phyloP scores from a whole-genome alignment of 2,329 filamentous ascomycete genomes.

The Microcyclospora pomicola region DNA sequence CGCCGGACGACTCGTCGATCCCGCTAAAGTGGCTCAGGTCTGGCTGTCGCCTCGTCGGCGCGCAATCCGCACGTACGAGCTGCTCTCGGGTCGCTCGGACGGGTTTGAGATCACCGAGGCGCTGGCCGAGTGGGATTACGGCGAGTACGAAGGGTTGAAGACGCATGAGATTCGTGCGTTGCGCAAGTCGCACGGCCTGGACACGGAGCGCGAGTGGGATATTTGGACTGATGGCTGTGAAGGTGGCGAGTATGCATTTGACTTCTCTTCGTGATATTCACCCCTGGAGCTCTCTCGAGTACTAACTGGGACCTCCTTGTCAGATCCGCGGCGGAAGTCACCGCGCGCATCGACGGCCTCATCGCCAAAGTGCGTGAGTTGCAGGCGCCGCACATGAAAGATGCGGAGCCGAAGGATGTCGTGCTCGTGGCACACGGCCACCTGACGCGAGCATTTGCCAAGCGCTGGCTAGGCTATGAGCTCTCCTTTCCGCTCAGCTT shows the following conservation, averaged over 20 bases:
- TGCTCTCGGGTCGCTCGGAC: constrained; percentile 26
- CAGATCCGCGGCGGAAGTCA: constrained; percentile 56
- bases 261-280: constrained; percentile 11
- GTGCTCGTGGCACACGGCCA: constrained; percentile 77
- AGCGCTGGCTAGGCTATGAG: constrained; percentile 61
- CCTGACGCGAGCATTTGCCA: constrained; percentile 69
- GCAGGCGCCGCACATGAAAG: constrained; percentile 32
- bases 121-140: constrained; percentile 79
- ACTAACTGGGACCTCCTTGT: not conserved
- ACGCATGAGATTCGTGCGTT: constrained; percentile 50
- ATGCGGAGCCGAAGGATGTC: constrained; percentile 44
- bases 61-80: constrained; percentile 36
- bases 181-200: constrained; percentile 44
- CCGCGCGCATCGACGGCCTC: constrained; percentile 54
- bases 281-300: too few species aligned
- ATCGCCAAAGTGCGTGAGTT: constrained; percentile 59
- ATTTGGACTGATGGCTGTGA: constrained; percentile 85
- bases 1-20: constrained; percentile 37
- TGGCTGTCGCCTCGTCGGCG: constrained; percentile 38
- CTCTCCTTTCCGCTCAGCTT: constrained; percentile 57
- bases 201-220: constrained; percentile 51
- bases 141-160: constrained; percentile 63
- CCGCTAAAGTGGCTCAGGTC: constrained; percentile 32
- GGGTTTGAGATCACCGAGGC: constrained; percentile 45
- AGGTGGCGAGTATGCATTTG: constrained; percentile 56